phyloP scores from a whole-genome alignment of 148 eudicot genomes.

The Dianthus caryophyllus region DNA sequence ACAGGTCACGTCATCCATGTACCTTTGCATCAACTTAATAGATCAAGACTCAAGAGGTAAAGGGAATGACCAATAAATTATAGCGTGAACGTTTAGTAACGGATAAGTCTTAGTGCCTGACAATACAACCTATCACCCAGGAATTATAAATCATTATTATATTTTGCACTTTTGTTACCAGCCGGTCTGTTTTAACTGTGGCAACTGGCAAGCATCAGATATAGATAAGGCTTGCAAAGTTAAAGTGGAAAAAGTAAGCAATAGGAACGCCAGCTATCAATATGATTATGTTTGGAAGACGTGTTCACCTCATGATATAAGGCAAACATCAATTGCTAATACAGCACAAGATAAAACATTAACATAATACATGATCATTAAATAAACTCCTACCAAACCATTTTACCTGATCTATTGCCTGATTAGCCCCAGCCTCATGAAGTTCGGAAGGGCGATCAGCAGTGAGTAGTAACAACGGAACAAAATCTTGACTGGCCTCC shows the following conservation, averaged over 20 bases:
- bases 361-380: not conserved
- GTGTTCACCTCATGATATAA: not conserved
- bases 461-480: conserved; percentile 77
- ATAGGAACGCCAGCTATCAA: not conserved
- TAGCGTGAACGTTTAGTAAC: not conserved
- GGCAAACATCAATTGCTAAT: not conserved
- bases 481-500: conserved; percentile 95
- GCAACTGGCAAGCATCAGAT: not conserved
- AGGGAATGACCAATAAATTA: not conserved
- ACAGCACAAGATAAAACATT: not conserved
- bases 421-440: conserved; percentile 90
- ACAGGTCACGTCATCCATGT: not conserved
- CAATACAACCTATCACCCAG: not conserved
- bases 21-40: conserved; percentile 6
- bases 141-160: not conserved
- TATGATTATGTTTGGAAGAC: not conserved
- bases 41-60: too few relatives aligned
- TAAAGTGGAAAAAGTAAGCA: not conserved
- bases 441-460: conserved; percentile 98
- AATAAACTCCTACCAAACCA: conserved; percentile 1
- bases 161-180: not conserved
- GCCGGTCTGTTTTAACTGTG: not conserved
- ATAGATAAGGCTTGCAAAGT: conserved; percentile 1
- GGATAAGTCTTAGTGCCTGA: not conserved
- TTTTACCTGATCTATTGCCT: conserved; percentile 89